Evolutionary conservation across 306 rosid genomes (phyloP).

Genomic region (Prunus fruticosa): DNA sequence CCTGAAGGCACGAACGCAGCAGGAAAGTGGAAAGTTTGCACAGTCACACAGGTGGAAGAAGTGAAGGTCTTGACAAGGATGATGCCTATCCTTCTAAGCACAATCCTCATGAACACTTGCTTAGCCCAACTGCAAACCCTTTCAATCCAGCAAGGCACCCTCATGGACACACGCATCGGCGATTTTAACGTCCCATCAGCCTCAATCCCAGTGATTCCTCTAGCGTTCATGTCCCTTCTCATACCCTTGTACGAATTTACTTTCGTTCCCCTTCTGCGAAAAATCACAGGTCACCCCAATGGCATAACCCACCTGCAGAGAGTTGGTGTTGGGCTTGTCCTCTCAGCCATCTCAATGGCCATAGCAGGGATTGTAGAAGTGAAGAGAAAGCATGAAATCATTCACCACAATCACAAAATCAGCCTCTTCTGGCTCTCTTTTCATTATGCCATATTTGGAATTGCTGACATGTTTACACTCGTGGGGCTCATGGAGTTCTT

Average conservation of each 20-base stretch:
- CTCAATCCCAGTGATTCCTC: constrained; percentile 54
- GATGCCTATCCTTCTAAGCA: constrained; percentile 58
- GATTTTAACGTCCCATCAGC: constrained; percentile 34
- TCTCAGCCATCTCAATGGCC: constrained; percentile 52
- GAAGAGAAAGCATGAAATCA: constrained; percentile 35
- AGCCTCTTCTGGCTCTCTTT: constrained; percentile 63
- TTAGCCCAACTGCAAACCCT: constrained; percentile 55
- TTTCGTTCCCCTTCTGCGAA: constrained; percentile 40
- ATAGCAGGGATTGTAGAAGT: constrained; percentile 46
- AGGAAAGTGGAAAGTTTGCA: constrained; percentile 45
- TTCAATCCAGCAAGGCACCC: constrained; percentile 46
- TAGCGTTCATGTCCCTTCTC: constrained; percentile 53
- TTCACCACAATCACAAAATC: constrained; percentile 15
- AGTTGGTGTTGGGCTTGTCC: constrained; percentile 53
- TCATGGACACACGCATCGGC: constrained; percentile 40
- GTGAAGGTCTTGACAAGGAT: constrained; percentile 60
- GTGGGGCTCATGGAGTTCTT: constrained; percentile 57
- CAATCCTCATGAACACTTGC: constrained; percentile 56
- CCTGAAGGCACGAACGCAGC: constrained; percentile 23
- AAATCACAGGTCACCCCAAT: constrained; percentile 42
- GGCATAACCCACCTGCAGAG: constrained; percentile 52
- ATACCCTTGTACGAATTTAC: constrained; percentile 46
- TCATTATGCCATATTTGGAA: constrained; percentile 54
- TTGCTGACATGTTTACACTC: constrained; percentile 59
- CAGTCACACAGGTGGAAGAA: constrained; percentile 37